A percentile compares a stretch with the other conserved stretches of the same genome.
phyloP scores from a whole-genome alignment of 805 yeast species.

The Sungouiozyma ichnusensis region DNA sequence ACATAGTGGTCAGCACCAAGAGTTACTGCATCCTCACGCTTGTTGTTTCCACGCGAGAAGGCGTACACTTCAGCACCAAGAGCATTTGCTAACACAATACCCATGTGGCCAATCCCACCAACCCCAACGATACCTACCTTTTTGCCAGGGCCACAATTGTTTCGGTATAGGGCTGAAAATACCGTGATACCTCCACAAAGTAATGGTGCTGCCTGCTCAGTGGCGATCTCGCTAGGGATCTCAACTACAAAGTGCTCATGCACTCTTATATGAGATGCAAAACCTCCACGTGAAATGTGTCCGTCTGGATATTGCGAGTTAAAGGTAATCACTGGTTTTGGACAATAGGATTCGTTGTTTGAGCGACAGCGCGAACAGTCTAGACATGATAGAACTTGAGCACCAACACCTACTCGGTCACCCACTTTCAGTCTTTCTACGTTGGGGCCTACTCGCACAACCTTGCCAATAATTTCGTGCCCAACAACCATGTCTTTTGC shows the following conservation, averaged over 20 bases:
- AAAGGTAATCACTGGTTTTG: constrained; percentile 40
- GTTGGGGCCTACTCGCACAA: constrained; percentile 47
- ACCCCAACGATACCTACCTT: constrained; percentile 45
- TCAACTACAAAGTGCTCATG: constrained; percentile 54
- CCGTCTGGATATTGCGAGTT: constrained; percentile 35
- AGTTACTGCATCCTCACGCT: constrained; percentile 38
- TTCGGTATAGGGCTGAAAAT: constrained; percentile 52
- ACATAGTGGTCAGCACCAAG: constrained; percentile 46
- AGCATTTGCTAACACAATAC: constrained; percentile 46
- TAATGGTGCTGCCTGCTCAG: constrained; percentile 56
- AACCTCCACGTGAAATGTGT: constrained; percentile 52
- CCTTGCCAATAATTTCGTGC: constrained; percentile 56
- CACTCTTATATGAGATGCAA: constrained; percentile 54
- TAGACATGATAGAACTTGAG: constrained; percentile 51
- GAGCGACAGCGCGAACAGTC: constrained; percentile 51
- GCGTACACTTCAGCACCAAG: constrained; percentile 52
- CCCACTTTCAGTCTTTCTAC: constrained; percentile 48
- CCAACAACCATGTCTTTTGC: constrained; percentile 40
- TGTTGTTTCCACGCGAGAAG: constrained; percentile 40
- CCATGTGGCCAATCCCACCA: constrained; percentile 51
- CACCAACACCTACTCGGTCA: constrained; percentile 75
- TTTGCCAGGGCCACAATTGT: constrained; percentile 39
- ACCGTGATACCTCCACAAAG: constrained; percentile 73
- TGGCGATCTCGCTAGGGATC: constrained; percentile 45
- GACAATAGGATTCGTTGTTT: constrained; percentile 50